A percentile compares a stretch with the other conserved stretches of the same genome.
Conservation (phyloP, 805 yeast species). For the Spathaspora gorwiae region DNA sequence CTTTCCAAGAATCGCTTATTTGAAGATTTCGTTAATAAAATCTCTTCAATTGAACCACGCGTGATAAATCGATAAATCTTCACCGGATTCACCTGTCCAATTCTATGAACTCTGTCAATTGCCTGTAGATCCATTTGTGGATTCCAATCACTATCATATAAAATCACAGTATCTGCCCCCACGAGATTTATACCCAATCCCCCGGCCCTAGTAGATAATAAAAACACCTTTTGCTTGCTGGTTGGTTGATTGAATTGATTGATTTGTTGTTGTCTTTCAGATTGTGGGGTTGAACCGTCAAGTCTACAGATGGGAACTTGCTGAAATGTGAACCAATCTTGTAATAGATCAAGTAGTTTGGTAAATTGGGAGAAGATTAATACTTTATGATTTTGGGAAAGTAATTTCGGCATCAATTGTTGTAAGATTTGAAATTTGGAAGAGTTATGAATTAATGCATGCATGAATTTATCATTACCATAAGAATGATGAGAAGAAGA, state of each 20-base stretch:
- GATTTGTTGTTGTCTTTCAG: conserved; percentile 62
- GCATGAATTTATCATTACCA: conserved; percentile 17
- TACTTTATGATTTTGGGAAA: conserved; percentile 56
- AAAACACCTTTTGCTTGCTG: conserved; percentile 43
- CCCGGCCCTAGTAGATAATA: conserved; percentile 89
- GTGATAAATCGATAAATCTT: conserved; percentile 74
- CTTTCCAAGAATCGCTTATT: conserved; percentile 76
- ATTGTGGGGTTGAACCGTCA: conserved; percentile 72
- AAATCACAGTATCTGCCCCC: conserved; percentile 83
- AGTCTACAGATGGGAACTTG: conserved; percentile 51
- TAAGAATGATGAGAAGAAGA: conserved; percentile 7
- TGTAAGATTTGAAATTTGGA: conserved; percentile 71
- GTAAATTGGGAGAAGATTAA: conserved; percentile 87
- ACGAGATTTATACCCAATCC: conserved; percentile 87
- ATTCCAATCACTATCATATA: conserved; percentile 95
- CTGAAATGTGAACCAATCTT: conserved; percentile 62
- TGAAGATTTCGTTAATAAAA: conserved; percentile 72
- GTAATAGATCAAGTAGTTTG: conserved; percentile 71
- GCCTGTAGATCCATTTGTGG: conserved; percentile 97
- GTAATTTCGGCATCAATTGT: conserved; percentile 52
- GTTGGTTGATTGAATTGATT: conserved; percentile 39
- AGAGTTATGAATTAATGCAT: conserved; percentile 45
- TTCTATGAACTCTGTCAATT: conserved; percentile 90
- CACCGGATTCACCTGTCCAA: conserved; percentile 86
- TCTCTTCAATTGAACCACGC: conserved; percentile 77